A percentile compares a stretch with the other conserved stretches of the same genome.
Evolutionary conservation across 1,139 yeast species (phyloP).

Genomic region (Cylindricascospora bacillispora): DNA sequence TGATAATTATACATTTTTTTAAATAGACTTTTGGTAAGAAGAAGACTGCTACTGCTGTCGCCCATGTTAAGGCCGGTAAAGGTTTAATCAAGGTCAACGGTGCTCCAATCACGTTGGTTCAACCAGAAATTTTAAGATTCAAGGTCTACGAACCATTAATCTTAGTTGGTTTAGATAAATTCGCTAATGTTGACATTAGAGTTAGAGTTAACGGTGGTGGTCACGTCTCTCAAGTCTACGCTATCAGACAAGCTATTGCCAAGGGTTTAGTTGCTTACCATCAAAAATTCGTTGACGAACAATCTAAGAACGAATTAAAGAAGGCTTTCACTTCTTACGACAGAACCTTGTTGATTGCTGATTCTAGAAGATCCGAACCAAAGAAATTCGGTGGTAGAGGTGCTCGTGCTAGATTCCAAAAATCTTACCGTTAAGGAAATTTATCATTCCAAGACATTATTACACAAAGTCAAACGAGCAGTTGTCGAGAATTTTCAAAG

Average conservation of each 20-base stretch:
- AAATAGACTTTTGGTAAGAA: constrained; percentile 95
- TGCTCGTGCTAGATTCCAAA: constrained; percentile 99
- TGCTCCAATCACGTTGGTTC: constrained; percentile 96
- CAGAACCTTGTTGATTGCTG: constrained; percentile 99
- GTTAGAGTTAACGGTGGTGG: constrained; percentile 99
- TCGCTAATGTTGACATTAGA: constrained; percentile 96
- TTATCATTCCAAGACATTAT: too few relatives aligned
- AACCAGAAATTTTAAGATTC: constrained; percentile 98
- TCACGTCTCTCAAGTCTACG: constrained; percentile 99
- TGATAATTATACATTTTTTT: constrained; percentile 2
- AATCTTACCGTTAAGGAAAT: constrained; percentile 99
- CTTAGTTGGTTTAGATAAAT: constrained; percentile 97
- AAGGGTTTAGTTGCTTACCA: constrained; percentile 99
- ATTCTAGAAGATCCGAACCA: constrained; percentile 99
- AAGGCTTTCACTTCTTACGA: constrained; percentile 95
- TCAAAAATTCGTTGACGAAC: constrained; percentile 98
- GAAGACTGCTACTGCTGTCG: constrained; percentile 99
- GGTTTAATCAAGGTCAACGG: constrained; percentile 99
- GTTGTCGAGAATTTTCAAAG: too few relatives aligned
- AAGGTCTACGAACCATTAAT: constrained; percentile 99
- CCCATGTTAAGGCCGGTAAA: constrained; percentile 98
- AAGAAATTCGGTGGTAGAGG: constrained; percentile 99
- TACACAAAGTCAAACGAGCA: too few relatives aligned
- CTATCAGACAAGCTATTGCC: constrained; percentile 99
- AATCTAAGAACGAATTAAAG: constrained; percentile 98